These are phyloP conservation scores for Moesziomyces sp. DNA, from an alignment of 1,284 basidiomycete species.

Conservation along the genomic window DNA sequence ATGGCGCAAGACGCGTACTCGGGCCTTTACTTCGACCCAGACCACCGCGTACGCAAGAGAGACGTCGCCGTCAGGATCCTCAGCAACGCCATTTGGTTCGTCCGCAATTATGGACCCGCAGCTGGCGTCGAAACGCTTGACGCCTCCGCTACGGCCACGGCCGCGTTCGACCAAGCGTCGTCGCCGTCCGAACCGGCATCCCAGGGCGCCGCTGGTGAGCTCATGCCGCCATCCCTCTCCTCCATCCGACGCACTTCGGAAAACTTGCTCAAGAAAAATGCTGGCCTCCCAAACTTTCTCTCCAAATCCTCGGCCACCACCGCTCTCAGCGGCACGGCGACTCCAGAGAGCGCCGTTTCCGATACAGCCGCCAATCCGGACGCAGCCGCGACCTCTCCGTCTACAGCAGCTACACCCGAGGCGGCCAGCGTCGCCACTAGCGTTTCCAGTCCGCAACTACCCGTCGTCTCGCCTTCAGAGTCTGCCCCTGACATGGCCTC, in stretches of 20 bases:
- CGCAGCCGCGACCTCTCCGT: not conserved
- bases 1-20: constrained; percentile 15
- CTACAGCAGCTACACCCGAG: constrained; percentile 5
- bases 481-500: not conserved
- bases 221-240: constrained; percentile 18
- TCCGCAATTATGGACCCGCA: constrained; percentile 46
- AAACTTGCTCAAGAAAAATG: constrained; percentile 37
- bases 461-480: constrained; percentile 1
- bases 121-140: constrained; percentile 30
- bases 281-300: constrained; percentile 34
- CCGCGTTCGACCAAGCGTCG: not conserved
- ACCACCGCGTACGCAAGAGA: constrained; percentile 52
- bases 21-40: constrained; percentile 21
- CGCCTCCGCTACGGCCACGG: not conserved
- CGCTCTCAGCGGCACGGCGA: constrained; percentile 46
- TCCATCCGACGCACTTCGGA: constrained; percentile 33
- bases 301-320: constrained; percentile 44
- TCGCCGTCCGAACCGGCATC: not conserved
- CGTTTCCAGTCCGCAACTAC: constrained; percentile 3
- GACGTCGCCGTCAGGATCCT: constrained; percentile 60
- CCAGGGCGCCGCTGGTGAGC: not conserved
- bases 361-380: constrained; percentile 16
- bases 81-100: constrained; percentile 60
- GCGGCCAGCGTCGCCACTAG: constrained; percentile 1
- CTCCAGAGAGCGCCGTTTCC: constrained; percentile 34